phyloP scores from a whole-genome alignment of 1,284 basidiomycete species.

The Dichomitus squalens region DNA sequence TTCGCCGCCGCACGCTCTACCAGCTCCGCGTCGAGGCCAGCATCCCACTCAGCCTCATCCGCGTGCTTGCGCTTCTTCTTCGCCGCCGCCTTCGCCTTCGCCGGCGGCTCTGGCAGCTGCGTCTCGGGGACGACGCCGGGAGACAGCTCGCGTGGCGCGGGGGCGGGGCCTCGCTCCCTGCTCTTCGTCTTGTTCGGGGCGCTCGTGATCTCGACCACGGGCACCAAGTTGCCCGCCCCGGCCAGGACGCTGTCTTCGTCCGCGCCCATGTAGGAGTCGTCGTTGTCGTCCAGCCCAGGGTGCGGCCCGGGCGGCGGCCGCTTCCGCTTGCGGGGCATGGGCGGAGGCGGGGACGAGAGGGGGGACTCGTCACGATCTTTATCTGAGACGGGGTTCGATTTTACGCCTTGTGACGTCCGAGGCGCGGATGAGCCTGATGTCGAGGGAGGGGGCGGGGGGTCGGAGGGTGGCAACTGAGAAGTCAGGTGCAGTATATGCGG shows the following conservation, averaged over 20 bases:
- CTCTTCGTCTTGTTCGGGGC: not conserved
- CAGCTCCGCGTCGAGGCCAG: slow-evolving; percentile 15
- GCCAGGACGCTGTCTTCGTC: slow-evolving; percentile 13
- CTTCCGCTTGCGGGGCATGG: slow-evolving; percentile 31
- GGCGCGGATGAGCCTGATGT: slow-evolving; percentile 19
- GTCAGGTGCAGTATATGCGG: slow-evolving; percentile 10
- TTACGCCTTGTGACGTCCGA: slow-evolving; percentile 1
- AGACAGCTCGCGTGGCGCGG: slow-evolving; percentile 19
- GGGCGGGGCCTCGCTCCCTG: slow-evolving; percentile 2
- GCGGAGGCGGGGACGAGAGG: slow-evolving; percentile 30
- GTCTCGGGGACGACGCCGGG: slow-evolving; percentile 16
- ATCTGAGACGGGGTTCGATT: not conserved
- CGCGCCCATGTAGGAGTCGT: slow-evolving; percentile 13
- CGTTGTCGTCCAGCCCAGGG: not conserved
- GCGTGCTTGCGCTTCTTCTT: slow-evolving; percentile 20
- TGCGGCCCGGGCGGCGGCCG: slow-evolving; percentile 14
- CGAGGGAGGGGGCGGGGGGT: slow-evolving; percentile 32
- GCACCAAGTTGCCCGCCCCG: not conserved
- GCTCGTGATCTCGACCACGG: not conserved
- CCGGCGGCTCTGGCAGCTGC: slow-evolving; percentile 1
- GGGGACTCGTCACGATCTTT: slow-evolving; percentile 21
- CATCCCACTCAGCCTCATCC: slow-evolving; percentile 21
- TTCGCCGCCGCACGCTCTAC: slow-evolving; percentile 20
- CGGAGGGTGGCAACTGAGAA: slow-evolving; percentile 37
- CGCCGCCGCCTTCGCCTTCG: slow-evolving; percentile 9